These are phyloP conservation scores for Davidsoniella virescens DNA, from an alignment of 2,329 filamentous ascomycete genomes.

Conservation along the genomic window DNA sequence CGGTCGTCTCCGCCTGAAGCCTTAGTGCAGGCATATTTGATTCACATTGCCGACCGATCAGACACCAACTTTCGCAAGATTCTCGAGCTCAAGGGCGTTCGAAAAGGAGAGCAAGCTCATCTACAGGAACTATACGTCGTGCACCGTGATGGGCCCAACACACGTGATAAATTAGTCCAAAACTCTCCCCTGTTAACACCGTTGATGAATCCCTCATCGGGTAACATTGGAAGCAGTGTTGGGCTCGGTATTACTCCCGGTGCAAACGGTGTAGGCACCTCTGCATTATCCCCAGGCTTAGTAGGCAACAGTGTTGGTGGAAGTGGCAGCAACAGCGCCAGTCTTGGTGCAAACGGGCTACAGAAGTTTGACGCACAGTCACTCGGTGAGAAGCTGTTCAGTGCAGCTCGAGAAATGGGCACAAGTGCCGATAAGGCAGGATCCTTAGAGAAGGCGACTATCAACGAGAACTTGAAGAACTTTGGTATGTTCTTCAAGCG, in stretches of 20 bases:
- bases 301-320: conserved; percentile 15
- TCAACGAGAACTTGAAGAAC: conserved; percentile 89
- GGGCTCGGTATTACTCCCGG: not conserved
- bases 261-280: not conserved
- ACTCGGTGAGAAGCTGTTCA: conserved; percentile 76
- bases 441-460: conserved; percentile 44
- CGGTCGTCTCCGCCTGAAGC: conserved; percentile 81
- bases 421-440: conserved; percentile 25
- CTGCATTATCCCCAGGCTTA: not conserved
- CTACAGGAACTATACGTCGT: conserved; percentile 71
- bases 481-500: conserved; percentile 92
- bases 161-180: conserved; percentile 51
- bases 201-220: conserved; percentile 33
- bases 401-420: conserved; percentile 72
- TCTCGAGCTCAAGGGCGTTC: conserved; percentile 84
- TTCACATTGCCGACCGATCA: conserved; percentile 86
- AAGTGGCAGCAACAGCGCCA: conserved; percentile 22
- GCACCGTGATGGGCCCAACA: conserved; percentile 57
- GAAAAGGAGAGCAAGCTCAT: conserved; percentile 64
- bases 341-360: conserved; percentile 22
- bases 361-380: conserved; percentile 64
- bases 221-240: conserved; percentile 18
- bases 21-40: conserved; percentile 90
- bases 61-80: conserved; percentile 95
- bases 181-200: conserved; percentile 56